Conservation (phyloP, 1,284 basidiomycete genomes). For the Melampsora medusae region DNA sequence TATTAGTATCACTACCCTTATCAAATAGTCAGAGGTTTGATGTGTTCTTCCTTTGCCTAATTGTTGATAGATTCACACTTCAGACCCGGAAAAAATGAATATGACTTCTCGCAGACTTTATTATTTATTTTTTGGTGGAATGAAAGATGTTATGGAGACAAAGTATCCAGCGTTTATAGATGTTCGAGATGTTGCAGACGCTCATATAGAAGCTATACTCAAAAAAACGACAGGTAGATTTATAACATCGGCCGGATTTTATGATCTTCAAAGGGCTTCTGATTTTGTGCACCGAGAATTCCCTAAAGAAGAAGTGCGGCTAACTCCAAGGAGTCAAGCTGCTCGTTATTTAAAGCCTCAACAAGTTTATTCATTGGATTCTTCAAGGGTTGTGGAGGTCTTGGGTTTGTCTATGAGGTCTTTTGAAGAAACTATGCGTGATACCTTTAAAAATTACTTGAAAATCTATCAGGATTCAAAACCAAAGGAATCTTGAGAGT, state of each 20-base stretch:
- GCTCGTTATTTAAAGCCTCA: not conserved
- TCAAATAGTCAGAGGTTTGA: too few relatives aligned
- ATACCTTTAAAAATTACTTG: slow-evolving; percentile 15
- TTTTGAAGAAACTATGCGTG: slow-evolving; percentile 13
- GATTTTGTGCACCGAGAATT: slow-evolving; percentile 4
- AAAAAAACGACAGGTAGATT: slow-evolving; percentile 10
- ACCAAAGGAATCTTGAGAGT: too few relatives aligned
- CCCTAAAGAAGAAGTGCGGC: not conserved
- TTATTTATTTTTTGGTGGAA: slow-evolving; percentile 8
- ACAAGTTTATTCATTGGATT: slow-evolving; percentile 17
- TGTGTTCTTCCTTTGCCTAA: not conserved
- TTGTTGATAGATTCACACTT: slow-evolving; percentile 9
- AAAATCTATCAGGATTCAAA: too few relatives aligned
- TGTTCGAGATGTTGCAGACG: slow-evolving; percentile 24
- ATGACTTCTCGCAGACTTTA: slow-evolving; percentile 17
- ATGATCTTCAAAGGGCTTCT: slow-evolving; percentile 9
- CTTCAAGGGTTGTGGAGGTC: not conserved
- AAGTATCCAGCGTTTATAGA: slow-evolving; percentile 13
- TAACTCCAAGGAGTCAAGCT: not conserved
- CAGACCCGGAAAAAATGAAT: not conserved
- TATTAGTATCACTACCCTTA: not conserved
- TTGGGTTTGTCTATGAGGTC: slow-evolving; percentile 5
- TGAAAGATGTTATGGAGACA: slow-evolving; percentile 6
- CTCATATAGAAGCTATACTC: slow-evolving; percentile 16
- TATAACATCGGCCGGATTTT: slow-evolving; percentile 4